Evolutionary conservation across 2,329 filamentous ascomycete species (phyloP).

Genomic region (Macrophomina tecta): DNA sequence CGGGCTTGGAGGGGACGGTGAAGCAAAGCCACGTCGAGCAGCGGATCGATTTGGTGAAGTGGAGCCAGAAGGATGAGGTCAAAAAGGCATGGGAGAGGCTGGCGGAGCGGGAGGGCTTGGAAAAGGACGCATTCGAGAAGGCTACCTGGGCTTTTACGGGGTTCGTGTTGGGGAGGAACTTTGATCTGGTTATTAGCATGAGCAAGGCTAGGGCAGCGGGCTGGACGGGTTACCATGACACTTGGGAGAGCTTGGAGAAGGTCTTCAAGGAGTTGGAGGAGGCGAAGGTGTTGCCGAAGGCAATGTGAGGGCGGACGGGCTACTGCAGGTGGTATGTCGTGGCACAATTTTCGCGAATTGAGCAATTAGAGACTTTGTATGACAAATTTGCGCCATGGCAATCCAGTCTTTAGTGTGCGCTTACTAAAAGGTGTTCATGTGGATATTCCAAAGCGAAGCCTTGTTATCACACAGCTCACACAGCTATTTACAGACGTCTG

Average conservation of each 20-base stretch:
- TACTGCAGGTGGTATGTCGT: too few relatives aligned
- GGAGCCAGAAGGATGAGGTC: constrained; percentile 48
- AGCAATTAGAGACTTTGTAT: too few relatives aligned
- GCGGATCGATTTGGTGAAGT: constrained; percentile 50
- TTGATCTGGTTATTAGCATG: constrained; percentile 50
- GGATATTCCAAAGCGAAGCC: too few relatives aligned
- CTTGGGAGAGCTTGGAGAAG: constrained; percentile 46
- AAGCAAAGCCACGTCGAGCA: constrained; percentile 35
- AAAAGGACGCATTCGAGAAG: constrained; percentile 49
- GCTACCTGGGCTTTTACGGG: constrained; percentile 54
- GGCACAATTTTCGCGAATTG: too few relatives aligned
- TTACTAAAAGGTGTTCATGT: too few relatives aligned
- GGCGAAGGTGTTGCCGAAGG: constrained; percentile 31
- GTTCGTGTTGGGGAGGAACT: constrained; percentile 52
- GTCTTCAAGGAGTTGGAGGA: constrained; percentile 46
- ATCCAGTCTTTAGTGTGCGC: too few relatives aligned
- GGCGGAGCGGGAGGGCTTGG: constrained; percentile 43
- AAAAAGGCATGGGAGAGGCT: constrained; percentile 48
- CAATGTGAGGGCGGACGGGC: too few relatives aligned
- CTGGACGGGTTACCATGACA: constrained; percentile 48
- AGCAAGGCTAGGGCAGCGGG: constrained; percentile 55
- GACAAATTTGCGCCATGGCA: too few relatives aligned
- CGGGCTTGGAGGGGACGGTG: constrained; percentile 36
- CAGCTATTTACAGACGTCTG: too few relatives aligned
- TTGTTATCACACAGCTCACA: too few relatives aligned